Evolutionary conservation across 345 rosid genomes (phyloP), one percentile per base, ranked within the genome.

Genomic region (Gossypium longicalyx): DNA sequence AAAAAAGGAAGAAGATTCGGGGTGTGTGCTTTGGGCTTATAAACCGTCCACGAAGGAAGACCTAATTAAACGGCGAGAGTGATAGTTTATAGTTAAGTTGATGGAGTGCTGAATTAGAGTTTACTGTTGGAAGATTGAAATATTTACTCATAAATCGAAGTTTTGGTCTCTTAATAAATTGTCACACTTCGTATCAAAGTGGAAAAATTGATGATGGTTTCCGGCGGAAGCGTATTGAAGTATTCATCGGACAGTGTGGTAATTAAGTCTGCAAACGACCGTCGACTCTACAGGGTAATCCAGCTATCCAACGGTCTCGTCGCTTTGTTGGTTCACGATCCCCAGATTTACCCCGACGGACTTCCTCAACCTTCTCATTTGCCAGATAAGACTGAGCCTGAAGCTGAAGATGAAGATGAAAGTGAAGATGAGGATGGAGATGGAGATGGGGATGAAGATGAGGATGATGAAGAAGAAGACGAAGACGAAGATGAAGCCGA

Each of bases 311-410:
- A 90, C 45, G 96, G 98, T 16, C 90, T 95, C 74, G 85, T 83
- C 74, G 94, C 94, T 76, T 82, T 95, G 78, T 92, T 95, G 60
- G 86, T 95, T 76, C 98, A 95, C 81, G 99, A 95, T 85, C 98
- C 99, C 43, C 94, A 93, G 85, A 91, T 93, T 79, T 91, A 84
- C 71, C 80, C 87, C 17, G 84, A 83, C 56, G 87, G 87, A 44
- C 38, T 79, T 79, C 75, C 78, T 51, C 70, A 75, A 1, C 41
- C 60, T 69, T 74, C 75, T 34, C 72, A 78, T 57, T 57, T 60
- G 60, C 66, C 66, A 27, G 72, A 62, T 16, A 47, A 49, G 8
- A 59, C 19, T 17, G 80, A 70, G 2, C 60, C 48, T 3, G 80
- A 61, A 59, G 78, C 52, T 1, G 79, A 75, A 25, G 61, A 29